Evolutionary conservation across 2,329 filamentous ascomycete species (phyloP).

Genomic region (Alternaria postmessia): DNA sequence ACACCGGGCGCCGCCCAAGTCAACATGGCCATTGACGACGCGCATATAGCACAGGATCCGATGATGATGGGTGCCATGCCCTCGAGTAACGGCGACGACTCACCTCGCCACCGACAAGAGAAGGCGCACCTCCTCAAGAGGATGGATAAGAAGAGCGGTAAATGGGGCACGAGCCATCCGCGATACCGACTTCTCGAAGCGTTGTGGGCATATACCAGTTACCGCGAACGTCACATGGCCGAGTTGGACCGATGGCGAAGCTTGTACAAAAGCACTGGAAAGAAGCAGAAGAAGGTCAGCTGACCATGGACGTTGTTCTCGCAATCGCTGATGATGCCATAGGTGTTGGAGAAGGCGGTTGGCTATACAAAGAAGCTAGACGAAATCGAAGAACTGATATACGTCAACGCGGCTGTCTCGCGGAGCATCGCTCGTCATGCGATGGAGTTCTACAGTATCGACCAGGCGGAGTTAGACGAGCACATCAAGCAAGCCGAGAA

Average conservation of each 20-base stretch:
- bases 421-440: constrained; percentile 57
- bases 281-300: constrained; percentile 33
- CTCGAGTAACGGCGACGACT: not conserved
- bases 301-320: not conserved
- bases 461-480: constrained; percentile 55
- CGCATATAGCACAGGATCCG: constrained; percentile 9
- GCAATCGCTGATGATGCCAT: not conserved
- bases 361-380: constrained; percentile 54
- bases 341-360: constrained; percentile 31
- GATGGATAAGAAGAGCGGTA: constrained; percentile 28
- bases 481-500: constrained; percentile 53
- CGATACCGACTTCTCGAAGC: constrained; percentile 33
- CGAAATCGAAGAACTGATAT: constrained; percentile 54
- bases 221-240: constrained; percentile 26
- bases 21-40: not conserved
- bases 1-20: not conserved
- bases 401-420: constrained; percentile 58
- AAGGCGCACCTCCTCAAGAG: constrained; percentile 29
- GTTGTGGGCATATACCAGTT: constrained; percentile 28
- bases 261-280: constrained; percentile 33
- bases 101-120: constrained; percentile 29
- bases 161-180: constrained; percentile 27
- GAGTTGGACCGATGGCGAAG: constrained; percentile 35
- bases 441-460: constrained; percentile 58
- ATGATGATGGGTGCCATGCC: constrained; percentile 24